These are phyloP conservation scores for Sarocladium oryzae DNA, from an alignment of 2,329 filamentous ascomycete genomes.

Conservation along the genomic window DNA sequence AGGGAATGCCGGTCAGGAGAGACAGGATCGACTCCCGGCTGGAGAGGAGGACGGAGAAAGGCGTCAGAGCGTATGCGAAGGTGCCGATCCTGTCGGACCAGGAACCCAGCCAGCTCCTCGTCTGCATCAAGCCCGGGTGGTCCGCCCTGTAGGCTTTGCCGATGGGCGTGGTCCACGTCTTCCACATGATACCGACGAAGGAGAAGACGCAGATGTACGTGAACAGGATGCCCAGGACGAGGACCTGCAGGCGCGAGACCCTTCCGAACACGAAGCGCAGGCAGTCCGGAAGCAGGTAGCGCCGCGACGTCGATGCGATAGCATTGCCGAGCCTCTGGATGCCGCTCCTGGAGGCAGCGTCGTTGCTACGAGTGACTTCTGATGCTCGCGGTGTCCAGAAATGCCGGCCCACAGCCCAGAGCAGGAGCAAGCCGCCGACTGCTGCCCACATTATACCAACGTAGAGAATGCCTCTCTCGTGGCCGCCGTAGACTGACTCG, in stretches of 20 bases:
- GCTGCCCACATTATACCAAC: slow-evolving; percentile 43
- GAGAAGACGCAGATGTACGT: slow-evolving; percentile 61
- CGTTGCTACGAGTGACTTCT: background rate
- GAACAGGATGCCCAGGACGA: slow-evolving; percentile 50
- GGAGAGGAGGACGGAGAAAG: slow-evolving; percentile 59
- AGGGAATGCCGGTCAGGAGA: slow-evolving; percentile 64
- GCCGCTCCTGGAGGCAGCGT: background rate
- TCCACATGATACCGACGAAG: slow-evolving; percentile 63
- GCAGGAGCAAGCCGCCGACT: slow-evolving; percentile 34
- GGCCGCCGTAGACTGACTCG: slow-evolving; percentile 42
- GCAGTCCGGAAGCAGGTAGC: slow-evolving; percentile 55
- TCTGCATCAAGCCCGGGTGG: slow-evolving; percentile 37
- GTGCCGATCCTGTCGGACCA: slow-evolving; percentile 64
- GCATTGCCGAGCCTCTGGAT: slow-evolving; percentile 26
- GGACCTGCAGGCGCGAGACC: slow-evolving; percentile 61
- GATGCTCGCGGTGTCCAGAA: slow-evolving; percentile 11
- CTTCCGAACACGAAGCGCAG: slow-evolving; percentile 57
- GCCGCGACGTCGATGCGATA: slow-evolving; percentile 34
- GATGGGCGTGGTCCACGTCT: slow-evolving; percentile 63
- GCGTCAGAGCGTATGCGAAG: slow-evolving; percentile 67
- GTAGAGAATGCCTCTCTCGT: slow-evolving; percentile 45
- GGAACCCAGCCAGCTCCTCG: slow-evolving; percentile 56
- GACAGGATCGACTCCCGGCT: slow-evolving; percentile 65
- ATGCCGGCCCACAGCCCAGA: slow-evolving; percentile 30
- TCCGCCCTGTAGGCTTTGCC: slow-evolving; percentile 43